Percentiles rank a stretch among this genome's conserved stretches.
These are phyloP conservation scores for Dactylellina drechsleri DNA, from an alignment of 2,329 filamentous ascomycete species.

Conservation along the genomic window DNA sequence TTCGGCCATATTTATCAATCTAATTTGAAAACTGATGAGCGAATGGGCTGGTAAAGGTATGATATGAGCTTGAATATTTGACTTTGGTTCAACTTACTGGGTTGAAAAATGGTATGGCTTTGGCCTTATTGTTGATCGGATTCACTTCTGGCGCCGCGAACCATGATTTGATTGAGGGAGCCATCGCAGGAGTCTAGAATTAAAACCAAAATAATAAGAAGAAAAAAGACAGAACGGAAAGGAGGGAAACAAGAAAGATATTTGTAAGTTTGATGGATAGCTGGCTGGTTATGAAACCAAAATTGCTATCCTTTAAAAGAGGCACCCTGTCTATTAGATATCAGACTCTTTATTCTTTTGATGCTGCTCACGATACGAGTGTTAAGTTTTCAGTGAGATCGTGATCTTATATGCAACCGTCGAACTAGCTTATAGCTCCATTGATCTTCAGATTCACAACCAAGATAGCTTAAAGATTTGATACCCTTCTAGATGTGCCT, in stretches of 20 bases:
- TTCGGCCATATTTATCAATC: slow-evolving; percentile 78
- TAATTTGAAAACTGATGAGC: slow-evolving; percentile 16
- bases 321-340: no score
- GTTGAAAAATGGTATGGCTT: slow-evolving; percentile 81
- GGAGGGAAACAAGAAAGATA: no score
- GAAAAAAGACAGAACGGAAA: no score
- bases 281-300: no score
- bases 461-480: not conserved
- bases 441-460: slow-evolving; percentile 13
- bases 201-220: no score
- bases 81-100: slow-evolving; percentile 64
- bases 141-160: slow-evolving; percentile 75
- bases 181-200: slow-evolving; percentile 18
- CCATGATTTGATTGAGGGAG: slow-evolving; percentile 30
- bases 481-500: slow-evolving; percentile 13
- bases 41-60: not conserved
- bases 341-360: not conserved
- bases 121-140: slow-evolving; percentile 83
- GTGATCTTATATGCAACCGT: slow-evolving; percentile 45
- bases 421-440: slow-evolving; percentile 30
- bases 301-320: no score
- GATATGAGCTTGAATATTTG: not conserved
- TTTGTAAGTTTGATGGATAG: no score
- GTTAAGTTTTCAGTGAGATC: slow-evolving; percentile 3
- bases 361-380: not conserved